phyloP scores from a whole-genome alignment of 192 early-diverging fungal genomes.

The Backusella morwellensis region DNA sequence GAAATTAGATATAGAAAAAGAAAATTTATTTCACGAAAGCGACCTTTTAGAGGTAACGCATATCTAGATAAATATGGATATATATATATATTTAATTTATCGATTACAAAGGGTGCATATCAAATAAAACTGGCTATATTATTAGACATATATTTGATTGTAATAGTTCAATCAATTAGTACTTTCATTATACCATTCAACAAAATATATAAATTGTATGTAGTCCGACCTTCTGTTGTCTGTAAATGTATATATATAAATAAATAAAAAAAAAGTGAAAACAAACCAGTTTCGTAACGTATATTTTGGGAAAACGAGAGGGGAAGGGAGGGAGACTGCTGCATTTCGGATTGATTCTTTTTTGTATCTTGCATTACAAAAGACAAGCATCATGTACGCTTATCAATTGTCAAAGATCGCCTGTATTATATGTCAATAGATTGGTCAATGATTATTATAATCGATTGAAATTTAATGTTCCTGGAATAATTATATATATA shows the following conservation, averaged over 20 bases:
- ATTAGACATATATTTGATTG: neutral
- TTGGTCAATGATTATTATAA: neutral
- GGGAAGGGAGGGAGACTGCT: neutral
- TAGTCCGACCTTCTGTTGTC: neutral
- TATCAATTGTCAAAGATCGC: neutral
- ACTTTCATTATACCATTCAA: neutral
- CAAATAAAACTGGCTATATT: neutral
- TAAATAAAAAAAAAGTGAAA: neutral
- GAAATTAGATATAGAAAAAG: neutral
- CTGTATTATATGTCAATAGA: neutral
- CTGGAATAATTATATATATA: neutral
- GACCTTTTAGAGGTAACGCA: neutral
- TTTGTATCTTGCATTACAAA: neutral
- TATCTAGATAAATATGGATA: conserved; percentile 3
- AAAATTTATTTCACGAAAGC: neutral
- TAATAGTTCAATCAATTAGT: neutral
- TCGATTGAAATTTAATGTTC: neutral
- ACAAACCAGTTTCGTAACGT: neutral
- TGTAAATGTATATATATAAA: too few species aligned
- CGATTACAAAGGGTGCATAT: neutral
- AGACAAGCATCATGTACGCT: neutral
- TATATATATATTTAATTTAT: neutral
- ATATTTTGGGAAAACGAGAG: neutral
- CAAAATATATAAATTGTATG: neutral
- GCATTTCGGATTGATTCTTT: neutral